These are phyloP conservation scores for Pseudogymnoascus sp. DNA, from an alignment of 2,329 filamentous ascomycete species.

Conservation along the genomic window DNA sequence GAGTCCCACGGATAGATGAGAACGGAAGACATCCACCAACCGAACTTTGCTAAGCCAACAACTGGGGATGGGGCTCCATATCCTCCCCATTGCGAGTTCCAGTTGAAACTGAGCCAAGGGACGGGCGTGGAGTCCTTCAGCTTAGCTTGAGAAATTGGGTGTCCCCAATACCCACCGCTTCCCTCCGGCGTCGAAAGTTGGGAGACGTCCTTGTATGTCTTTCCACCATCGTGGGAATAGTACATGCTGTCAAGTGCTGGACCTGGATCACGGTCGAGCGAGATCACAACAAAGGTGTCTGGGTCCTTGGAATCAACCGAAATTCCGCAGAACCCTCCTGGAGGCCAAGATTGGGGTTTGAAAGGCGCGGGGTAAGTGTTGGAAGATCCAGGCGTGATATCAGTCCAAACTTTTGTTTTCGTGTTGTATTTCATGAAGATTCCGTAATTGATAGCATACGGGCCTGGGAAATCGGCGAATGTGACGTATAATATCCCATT, in stretches of 20 bases:
- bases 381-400: neutral
- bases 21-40: neutral
- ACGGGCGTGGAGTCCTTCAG: constrained; percentile 14
- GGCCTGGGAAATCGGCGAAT: neutral
- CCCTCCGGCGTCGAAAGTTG: constrained; percentile 12
- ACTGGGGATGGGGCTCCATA: constrained; percentile 17
- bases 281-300: constrained; percentile 14
- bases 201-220: constrained; percentile 14
- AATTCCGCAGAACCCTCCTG: constrained; percentile 14
- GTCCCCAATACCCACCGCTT: constrained; percentile 13
- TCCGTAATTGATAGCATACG: neutral
- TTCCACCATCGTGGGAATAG: constrained; percentile 13
- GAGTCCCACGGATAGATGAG: constrained; percentile 1
- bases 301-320: constrained; percentile 14
- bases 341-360: constrained; percentile 14
- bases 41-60: constrained; percentile 13
- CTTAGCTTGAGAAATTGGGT: constrained; percentile 16
- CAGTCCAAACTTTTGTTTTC: neutral
- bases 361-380: constrained; percentile 14
- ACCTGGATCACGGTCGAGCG: constrained; percentile 14
- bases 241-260: constrained; percentile 16
- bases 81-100: constrained; percentile 13
- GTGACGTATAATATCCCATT: neutral
- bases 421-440: neutral
- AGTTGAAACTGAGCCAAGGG: constrained; percentile 16